These are phyloP conservation scores for Ajuga chamaepitys DNA, from an alignment of 257 asterid genomes.

Conservation along the genomic window DNA sequence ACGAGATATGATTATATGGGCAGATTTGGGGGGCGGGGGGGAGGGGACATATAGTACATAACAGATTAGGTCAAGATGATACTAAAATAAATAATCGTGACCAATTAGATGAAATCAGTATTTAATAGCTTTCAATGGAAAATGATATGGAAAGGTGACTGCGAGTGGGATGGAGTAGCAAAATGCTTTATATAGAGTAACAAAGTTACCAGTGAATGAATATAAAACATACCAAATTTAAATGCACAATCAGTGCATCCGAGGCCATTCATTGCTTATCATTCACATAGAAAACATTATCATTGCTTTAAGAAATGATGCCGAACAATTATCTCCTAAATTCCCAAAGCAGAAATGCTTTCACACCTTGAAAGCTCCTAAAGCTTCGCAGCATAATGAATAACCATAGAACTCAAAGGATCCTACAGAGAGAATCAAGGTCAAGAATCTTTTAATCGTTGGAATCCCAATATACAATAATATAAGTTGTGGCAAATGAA, in stretches of 20 bases:
- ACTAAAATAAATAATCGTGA: neutral
- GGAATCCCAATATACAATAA: conserved; percentile 2
- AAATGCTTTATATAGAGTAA: neutral
- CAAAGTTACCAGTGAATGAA: neutral
- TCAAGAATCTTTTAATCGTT: neutral
- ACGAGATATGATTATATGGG: no score
- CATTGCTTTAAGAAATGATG: conserved; percentile 37
- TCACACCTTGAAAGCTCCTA: conserved; percentile 55
- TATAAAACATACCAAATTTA: neutral
- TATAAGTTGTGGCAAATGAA: neutral
- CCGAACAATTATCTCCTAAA: conserved; percentile 47
- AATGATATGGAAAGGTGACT: neutral
- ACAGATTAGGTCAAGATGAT: neutral
- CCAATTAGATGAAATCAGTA: neutral
- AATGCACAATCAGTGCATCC: neutral
- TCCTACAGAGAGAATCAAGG: conserved; percentile 29
- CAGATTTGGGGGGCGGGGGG: no score
- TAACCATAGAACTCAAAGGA: conserved; percentile 40
- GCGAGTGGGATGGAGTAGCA: neutral
- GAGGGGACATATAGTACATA: neutral
- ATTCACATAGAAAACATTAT: conserved; percentile 25
- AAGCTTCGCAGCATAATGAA: conserved; percentile 46
- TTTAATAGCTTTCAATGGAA: neutral
- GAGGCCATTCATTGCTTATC: conserved; percentile 19
- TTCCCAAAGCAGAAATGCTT: conserved; percentile 44